phyloP scores from a whole-genome alignment of 2,329 filamentous ascomycete species.

The Mollisiaceae sp. region DNA sequence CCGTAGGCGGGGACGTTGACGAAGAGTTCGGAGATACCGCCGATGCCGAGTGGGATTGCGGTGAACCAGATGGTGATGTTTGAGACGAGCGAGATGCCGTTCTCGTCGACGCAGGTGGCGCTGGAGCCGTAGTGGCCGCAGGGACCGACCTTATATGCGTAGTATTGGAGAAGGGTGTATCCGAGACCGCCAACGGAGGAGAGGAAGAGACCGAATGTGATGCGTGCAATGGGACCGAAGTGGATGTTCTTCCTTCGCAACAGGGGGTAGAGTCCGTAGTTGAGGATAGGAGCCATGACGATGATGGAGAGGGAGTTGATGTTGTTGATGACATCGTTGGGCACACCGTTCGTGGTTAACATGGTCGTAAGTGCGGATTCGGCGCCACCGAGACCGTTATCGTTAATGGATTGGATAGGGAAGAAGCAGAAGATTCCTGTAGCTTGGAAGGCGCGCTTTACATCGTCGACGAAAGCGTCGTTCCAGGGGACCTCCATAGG shows the following conservation, averaged over 20 bases:
- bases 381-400: constrained; percentile 54
- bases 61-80: constrained; percentile 52
- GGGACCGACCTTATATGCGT: constrained; percentile 65
- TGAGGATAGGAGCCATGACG: constrained; percentile 73
- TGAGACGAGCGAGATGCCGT: constrained; percentile 32
- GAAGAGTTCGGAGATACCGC: constrained; percentile 59
- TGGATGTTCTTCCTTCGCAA: constrained; percentile 66
- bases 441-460: constrained; percentile 70
- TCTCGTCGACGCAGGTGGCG: constrained; percentile 28
- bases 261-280: constrained; percentile 69
- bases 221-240: constrained; percentile 78
- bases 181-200: constrained; percentile 63
- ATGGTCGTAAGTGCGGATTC: constrained; percentile 59
- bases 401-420: constrained; percentile 48
- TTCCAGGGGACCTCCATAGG: constrained; percentile 79
- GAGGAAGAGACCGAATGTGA: constrained; percentile 71
- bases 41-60: constrained; percentile 56
- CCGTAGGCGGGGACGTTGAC: constrained; percentile 57
- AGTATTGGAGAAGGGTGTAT: constrained; percentile 61
- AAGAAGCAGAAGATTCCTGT: constrained; percentile 69
- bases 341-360: constrained; percentile 71
- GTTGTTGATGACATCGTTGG: constrained; percentile 80
- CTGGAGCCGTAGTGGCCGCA: constrained; percentile 54
- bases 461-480: constrained; percentile 80
- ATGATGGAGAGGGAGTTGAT: constrained; percentile 77